Base-by-base conservation (phyloP, 2,329 filamentous ascomycete species). In the Aspergillus carbonarius region DNA sequence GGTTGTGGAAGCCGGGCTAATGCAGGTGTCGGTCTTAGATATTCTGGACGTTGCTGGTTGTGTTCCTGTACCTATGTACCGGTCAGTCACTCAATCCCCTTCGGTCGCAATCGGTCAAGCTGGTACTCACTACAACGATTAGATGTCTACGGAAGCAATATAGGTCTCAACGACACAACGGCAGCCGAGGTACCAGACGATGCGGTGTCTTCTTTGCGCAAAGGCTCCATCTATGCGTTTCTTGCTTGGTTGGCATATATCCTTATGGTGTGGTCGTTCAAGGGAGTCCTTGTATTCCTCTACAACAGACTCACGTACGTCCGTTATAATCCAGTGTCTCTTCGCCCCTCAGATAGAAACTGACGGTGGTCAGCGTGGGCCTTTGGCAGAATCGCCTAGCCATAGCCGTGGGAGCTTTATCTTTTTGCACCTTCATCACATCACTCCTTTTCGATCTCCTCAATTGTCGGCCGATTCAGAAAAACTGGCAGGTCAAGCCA, bases 241-340 rank as follows among this genome's bases (percentile, higher is more conserved):
- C 39, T 63, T 15, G 61, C 63, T 17, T 65, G 63, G 63, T 27
- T 65, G 10, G 54, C 56, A 2, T 65, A 65, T n/a, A 65, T 65
- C 18, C 50, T 61, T n/a, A 46, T 59, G 49, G 62, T 63, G 30
- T 65, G 63, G 63, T 51, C 60, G 1, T 62, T 65, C 46, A 65
- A 65, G 25, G 59, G 55, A 1, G 63, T 65, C 0, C 63, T 65
- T 5, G 49, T 65, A 37, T 61, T 59, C 37, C 54, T 65, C 27
- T 65, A 63, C 48, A 59, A 30, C 18, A 50, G 63, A 50, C 58
- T 65, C 32, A 65, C 63, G 63, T 65, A 47, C 30, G 61, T 32
- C 30, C 48, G n/a, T 39, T 4, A 20, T 18, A 2, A 32, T n/a
- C 6, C 23, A n/a, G n/a, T n/a, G 6, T 34, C 46, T 9, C 18